phyloP scores from a whole-genome alignment of 2,329 filamentous ascomycete genomes.

The Escovopsis sp. region DNA sequence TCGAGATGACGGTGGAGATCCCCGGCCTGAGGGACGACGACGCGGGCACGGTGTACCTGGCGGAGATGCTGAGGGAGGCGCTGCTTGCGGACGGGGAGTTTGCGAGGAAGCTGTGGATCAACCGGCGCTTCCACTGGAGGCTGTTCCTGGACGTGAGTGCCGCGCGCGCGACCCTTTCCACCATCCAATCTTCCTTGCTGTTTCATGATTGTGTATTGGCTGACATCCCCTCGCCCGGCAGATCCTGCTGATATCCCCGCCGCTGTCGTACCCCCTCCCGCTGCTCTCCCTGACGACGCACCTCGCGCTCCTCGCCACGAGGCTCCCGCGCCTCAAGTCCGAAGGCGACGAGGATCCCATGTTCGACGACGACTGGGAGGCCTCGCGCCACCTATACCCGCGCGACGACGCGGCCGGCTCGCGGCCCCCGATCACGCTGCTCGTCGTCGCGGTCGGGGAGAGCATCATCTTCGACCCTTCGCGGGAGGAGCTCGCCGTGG shows the following conservation, averaged over 20 bases:
- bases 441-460: conserved; percentile 72
- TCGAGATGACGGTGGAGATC: conserved; percentile 85
- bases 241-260: conserved; percentile 87
- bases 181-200: too few species aligned
- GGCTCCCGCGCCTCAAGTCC: conserved; percentile 71
- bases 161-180: too few species aligned
- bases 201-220: conserved; percentile 3
- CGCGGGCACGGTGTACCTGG: conserved; percentile 71
- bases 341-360: conserved; percentile 90
- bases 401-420: conserved; percentile 20
- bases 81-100: conserved; percentile 59
- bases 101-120: conserved; percentile 67
- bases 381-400: conserved; percentile 63
- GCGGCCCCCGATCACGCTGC: conserved; percentile 74
- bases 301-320: conserved; percentile 77
- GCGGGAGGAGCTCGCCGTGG: conserved; percentile 83
- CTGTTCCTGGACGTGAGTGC: conserved; percentile 76
- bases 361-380: conserved; percentile 96
- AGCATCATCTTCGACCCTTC: conserved; percentile 92
- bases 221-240: conserved; percentile 20
- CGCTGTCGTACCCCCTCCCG: conserved; percentile 82
- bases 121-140: conserved; percentile 88
- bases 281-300: conserved; percentile 87
- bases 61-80: conserved; percentile 78
- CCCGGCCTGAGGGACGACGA: conserved; percentile 87